Evolutionary conservation across 176 grass and related monocot genomes (phyloP).

Genomic region (Musa acuminata): DNA sequence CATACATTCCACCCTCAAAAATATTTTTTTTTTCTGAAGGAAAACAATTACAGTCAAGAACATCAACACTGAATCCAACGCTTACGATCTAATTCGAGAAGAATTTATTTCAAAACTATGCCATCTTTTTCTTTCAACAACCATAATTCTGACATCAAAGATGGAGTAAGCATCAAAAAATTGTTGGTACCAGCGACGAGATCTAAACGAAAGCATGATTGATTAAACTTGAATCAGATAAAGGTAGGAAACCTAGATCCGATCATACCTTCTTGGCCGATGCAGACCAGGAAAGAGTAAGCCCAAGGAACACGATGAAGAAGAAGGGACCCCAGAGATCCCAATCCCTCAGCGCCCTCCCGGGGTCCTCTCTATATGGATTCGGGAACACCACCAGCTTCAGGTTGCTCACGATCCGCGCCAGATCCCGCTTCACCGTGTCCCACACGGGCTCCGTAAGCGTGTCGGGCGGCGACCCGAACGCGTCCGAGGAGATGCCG

Average conservation of each 20-base stretch:
- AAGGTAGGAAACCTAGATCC: background rate
- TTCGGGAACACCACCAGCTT: constrained; percentile 99
- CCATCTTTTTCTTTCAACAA: background rate
- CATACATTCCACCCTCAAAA: too few species aligned
- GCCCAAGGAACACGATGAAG: constrained; percentile 97
- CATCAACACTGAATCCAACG: background rate
- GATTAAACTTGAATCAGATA: constrained; percentile 3
- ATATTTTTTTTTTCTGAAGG: background rate
- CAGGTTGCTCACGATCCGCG: constrained; percentile 91
- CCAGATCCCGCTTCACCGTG: constrained; percentile 93
- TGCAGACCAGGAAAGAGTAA: constrained; percentile 92
- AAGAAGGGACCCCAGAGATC: constrained; percentile 97
- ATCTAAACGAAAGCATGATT: background rate
- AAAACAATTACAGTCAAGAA: background rate
- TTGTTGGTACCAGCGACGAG: background rate
- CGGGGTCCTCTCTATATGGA: constrained; percentile 85
- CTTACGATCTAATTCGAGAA: background rate
- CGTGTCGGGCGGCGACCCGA: constrained; percentile 62
- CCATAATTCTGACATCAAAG: background rate
- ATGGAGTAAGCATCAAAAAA: background rate
- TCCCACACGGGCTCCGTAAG: constrained; percentile 98
- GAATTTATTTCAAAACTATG: background rate
- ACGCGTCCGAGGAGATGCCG: constrained; percentile 24
- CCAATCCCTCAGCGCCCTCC: constrained; percentile 97
- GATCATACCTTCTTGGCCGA: constrained; percentile 76